Evolutionary conservation across 352 stramenopile species (phyloP).

Genomic region (Phytophthora europaea): DNA sequence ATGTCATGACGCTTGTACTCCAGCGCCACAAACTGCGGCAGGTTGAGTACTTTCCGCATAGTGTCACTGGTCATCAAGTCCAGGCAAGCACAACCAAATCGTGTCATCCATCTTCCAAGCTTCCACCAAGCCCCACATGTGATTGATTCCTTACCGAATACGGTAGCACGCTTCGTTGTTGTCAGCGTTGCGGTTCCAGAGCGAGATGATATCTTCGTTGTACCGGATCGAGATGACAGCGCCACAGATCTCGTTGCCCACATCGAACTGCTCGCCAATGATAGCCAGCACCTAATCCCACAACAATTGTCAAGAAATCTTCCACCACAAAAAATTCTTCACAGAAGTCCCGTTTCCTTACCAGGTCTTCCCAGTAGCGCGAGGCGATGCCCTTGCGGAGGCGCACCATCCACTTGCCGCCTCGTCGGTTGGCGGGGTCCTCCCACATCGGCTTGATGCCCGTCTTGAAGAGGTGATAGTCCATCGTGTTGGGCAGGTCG

Average conservation of each 20-base stretch:
- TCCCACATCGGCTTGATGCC: constrained; percentile 97
- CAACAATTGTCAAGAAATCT: constrained; percentile 7
- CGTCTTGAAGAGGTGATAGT: constrained; percentile 95
- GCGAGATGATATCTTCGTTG: constrained; percentile 95
- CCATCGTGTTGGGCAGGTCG: constrained; percentile 91
- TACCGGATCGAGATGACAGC: constrained; percentile 93
- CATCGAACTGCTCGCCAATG: constrained; percentile 95
- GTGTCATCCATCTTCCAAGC: not conserved
- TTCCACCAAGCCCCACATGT: too few species aligned
- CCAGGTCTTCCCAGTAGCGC: constrained; percentile 94
- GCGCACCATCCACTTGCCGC: constrained; percentile 95
- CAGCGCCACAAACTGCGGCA: constrained; percentile 92
- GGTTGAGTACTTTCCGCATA: constrained; percentile 91
- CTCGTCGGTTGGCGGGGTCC: constrained; percentile 90
- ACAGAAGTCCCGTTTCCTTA: constrained; percentile 31
- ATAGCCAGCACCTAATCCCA: constrained; percentile 86
- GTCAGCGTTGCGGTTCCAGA: constrained; percentile 95
- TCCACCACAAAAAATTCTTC: not conserved
- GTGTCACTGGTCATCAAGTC: constrained; percentile 65
- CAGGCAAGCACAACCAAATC: not conserved
- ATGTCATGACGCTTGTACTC: constrained; percentile 95
- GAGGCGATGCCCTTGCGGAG: constrained; percentile 93
- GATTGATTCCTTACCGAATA: constrained; percentile 62
- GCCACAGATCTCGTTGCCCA: constrained; percentile 94
- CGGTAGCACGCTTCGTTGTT: constrained; percentile 91